These are phyloP conservation scores for Aegle marmelos DNA, from an alignment of 345 rosid genomes.

Conservation along the genomic window DNA sequence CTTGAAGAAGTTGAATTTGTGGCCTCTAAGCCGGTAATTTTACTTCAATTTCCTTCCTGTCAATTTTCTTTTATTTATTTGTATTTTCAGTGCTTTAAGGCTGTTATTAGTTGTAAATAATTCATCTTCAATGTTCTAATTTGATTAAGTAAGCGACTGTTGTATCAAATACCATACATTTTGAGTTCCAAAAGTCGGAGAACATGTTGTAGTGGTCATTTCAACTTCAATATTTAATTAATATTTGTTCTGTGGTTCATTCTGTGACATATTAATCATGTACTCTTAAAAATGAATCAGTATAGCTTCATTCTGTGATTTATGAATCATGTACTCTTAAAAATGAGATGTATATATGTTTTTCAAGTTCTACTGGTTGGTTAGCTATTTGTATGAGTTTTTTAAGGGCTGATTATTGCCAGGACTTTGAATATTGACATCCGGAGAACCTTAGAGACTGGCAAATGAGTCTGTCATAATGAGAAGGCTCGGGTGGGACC, in stretches of 20 bases:
- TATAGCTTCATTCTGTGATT: background rate
- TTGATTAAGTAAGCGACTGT: background rate
- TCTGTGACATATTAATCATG: background rate
- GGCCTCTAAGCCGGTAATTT: constrained; percentile 11
- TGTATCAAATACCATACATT: background rate
- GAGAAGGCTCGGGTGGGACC: constrained; percentile 53
- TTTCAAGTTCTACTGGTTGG: background rate
- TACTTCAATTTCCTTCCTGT: background rate
- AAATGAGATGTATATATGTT: background rate
- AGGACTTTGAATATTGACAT: constrained; percentile 15
- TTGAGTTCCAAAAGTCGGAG: background rate
- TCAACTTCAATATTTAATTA: background rate
- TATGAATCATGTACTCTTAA: background rate
- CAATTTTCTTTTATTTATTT: background rate
- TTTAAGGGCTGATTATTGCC: constrained; percentile 11
- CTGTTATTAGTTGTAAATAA: background rate
- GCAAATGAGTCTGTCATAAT: constrained; percentile 63
- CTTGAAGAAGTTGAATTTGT: background rate
- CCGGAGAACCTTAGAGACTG: constrained; percentile 20
- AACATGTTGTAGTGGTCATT: background rate
- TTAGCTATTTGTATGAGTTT: background rate
- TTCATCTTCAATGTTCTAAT: background rate
- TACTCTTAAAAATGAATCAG: background rate
- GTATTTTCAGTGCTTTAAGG: background rate
- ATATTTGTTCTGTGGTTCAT: background rate